These are phyloP conservation scores for Populus simonii DNA, from an alignment of 345 rosid species.

Conservation along the genomic window DNA sequence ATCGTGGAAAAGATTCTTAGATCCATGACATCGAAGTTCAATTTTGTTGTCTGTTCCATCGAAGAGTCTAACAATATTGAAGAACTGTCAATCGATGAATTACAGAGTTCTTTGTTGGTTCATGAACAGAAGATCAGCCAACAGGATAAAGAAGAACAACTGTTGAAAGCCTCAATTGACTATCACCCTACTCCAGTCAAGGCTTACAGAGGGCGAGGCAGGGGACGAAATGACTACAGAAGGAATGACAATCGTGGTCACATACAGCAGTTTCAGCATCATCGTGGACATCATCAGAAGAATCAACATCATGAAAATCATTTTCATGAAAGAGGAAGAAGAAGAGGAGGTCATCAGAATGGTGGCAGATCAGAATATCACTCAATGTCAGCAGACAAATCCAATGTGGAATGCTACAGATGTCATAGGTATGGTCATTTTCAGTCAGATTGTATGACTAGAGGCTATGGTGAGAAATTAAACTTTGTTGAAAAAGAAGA, in stretches of 20 bases:
- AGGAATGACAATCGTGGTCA: background rate
- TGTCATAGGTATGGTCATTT: too few species aligned
- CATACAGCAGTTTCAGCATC: background rate
- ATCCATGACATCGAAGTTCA: too few species aligned
- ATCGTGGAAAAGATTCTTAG: too few species aligned
- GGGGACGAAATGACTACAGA: background rate
- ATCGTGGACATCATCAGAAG: background rate
- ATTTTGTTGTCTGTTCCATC: too few species aligned
- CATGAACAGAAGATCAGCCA: too few species aligned
- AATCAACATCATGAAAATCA: background rate
- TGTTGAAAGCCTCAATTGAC: too few species aligned
- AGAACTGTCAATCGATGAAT: too few species aligned
- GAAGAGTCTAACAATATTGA: too few species aligned
- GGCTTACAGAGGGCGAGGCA: background rate
- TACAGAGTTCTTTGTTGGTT: too few species aligned
- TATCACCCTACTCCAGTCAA: background rate
- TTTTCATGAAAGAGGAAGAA: background rate
- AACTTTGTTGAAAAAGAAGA: background rate
- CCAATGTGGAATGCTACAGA: background rate
- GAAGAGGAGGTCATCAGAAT: background rate
- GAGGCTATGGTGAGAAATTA: too few species aligned
- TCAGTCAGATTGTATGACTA: too few species aligned
- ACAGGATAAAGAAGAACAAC: too few species aligned
- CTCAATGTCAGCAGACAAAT: background rate
- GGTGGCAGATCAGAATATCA: background rate